Evolutionary conservation across 2,329 filamentous ascomycete genomes (phyloP), one percentile per base, ranked within the genome.

Genomic region (Epichloe elymi): DNA sequence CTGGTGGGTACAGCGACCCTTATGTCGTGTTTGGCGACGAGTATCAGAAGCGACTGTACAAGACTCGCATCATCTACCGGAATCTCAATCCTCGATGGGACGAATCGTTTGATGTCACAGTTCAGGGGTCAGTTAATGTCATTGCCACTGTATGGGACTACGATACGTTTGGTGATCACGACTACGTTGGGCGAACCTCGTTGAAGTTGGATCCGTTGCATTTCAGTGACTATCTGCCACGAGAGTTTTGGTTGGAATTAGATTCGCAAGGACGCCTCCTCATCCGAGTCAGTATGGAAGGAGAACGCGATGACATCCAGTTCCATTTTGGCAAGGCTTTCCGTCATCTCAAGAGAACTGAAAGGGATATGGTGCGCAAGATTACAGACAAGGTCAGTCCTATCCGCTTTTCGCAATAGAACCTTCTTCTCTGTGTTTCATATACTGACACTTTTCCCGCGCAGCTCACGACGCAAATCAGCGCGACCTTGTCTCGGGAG

Each of bases 291-390:
- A 96, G 89, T 64, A 98, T 98, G 93, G 93, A 98, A 70, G 93
- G 93, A 48, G 93, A 98, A 69, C 80, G 93, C 55, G 93, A 98
- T 64, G 93, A 98, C 64, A 98, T 98, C 53, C 88, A 96, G 61
- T 98, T 98, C 67, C 91, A 96, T 63, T 97, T 97, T 67, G 93
- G 90, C 60, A 97, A 96, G 69, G 87, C 93, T 26, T 98, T 98
- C 72, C 80, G 93, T 45, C 88, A 91, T 54, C 74, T 98, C 59
- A 97, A 97, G 74, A 82, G 93, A 58, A 95, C 91, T 0, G 91
- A 98, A 70, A 80, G 91, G 61, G 93, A 98, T 66, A 98, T 98
- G 93, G 95, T 94, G 50, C 82, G 93, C 55, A 94, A 90, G 69
- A 93, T 97, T 61, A 97, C 93, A 7, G 93, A 97, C 70, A 98